These are phyloP conservation scores for Saturnispora sanitii DNA, from an alignment of 805 yeast genomes.

Conservation along the genomic window DNA sequence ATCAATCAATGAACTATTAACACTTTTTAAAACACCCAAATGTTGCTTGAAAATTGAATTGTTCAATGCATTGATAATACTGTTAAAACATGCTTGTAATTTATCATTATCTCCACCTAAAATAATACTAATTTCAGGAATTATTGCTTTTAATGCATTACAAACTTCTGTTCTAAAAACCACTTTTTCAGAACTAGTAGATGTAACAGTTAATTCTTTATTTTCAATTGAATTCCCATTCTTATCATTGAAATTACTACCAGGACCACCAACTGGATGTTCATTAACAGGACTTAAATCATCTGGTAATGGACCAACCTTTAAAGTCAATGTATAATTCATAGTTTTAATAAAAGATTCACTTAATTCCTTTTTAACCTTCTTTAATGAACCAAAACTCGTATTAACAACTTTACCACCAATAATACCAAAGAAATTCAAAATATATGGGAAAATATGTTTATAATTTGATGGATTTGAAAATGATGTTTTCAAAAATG, in stretches of 20 bases:
- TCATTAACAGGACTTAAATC: background rate
- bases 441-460: slow-evolving; percentile 39
- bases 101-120: slow-evolving; percentile 51
- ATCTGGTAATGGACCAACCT: slow-evolving; percentile 13
- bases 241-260: no score
- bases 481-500: slow-evolving; percentile 51
- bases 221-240: background rate
- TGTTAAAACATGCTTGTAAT: slow-evolving; percentile 37
- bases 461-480: slow-evolving; percentile 39
- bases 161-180: slow-evolving; percentile 36
- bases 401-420: slow-evolving; percentile 48
- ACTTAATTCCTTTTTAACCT: slow-evolving; percentile 42
- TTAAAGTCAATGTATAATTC: slow-evolving; percentile 18
- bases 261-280: no score
- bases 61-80: slow-evolving; percentile 44
- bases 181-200: slow-evolving; percentile 12
- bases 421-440: slow-evolving; percentile 43
- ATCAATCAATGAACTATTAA: slow-evolving; percentile 30
- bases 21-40: slow-evolving; percentile 27
- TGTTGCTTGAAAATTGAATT: slow-evolving; percentile 40
- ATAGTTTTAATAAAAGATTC: slow-evolving; percentile 22
- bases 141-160: slow-evolving; percentile 30
- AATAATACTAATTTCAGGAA: slow-evolving; percentile 33
- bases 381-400: slow-evolving; percentile 53
- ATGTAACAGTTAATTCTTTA: slow-evolving; percentile 1